Percentiles rank a stretch among this genome's conserved stretches.
Conservation (phyloP, 306 rosid genomes). For the Carpinus viminea region DNA sequence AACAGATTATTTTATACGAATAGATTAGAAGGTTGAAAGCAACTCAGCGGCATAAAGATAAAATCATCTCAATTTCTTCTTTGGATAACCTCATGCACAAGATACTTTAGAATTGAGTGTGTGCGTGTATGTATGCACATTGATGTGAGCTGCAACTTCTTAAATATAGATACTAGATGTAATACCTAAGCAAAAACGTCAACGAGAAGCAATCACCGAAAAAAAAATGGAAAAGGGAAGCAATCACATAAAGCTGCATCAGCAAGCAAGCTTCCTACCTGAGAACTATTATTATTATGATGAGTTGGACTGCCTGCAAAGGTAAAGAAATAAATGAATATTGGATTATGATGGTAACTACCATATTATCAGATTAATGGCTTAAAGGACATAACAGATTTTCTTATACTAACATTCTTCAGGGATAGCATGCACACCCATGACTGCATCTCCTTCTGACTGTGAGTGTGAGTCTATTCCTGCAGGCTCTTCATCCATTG, state of each 20-base stretch:
- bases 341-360: constrained; percentile 5
- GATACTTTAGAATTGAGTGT: background rate
- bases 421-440: constrained; percentile 56
- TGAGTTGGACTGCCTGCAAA: constrained; percentile 55
- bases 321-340: background rate
- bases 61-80: background rate
- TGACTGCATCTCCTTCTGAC: constrained; percentile 53
- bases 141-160: background rate
- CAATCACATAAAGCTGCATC: constrained; percentile 13
- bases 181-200: constrained; percentile 25
- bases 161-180: background rate
- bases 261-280: constrained; percentile 56
- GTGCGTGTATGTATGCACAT: background rate
- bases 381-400: constrained; percentile 18
- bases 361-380: background rate
- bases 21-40: background rate
- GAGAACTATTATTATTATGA: constrained; percentile 54
- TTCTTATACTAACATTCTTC: constrained; percentile 75
- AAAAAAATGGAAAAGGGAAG: constrained; percentile 15
- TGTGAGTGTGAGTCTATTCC: constrained; percentile 54
- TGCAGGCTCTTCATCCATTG: constrained; percentile 52
- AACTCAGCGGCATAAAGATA: background rate
- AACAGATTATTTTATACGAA: background rate
- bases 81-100: constrained; percentile 3
- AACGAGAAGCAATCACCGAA: background rate